Base-by-base conservation (phyloP, 352 stramenopile species). In the Globisporangium yorkense region DNA sequence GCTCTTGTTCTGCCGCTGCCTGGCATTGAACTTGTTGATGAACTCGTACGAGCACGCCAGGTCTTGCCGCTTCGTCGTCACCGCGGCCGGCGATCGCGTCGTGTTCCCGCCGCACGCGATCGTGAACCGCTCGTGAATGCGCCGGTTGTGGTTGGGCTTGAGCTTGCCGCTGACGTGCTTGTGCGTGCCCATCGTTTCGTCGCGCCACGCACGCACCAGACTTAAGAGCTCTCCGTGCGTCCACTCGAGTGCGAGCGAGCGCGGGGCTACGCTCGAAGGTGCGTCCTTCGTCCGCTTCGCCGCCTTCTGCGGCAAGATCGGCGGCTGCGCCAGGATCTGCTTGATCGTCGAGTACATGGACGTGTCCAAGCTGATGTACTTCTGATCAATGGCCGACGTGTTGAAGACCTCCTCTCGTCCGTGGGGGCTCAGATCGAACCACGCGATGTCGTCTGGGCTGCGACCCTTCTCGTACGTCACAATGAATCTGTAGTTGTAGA, bases 401-500 rank as follows among this genome's bases (percentile, higher is more conserved):
- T 48, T 13, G 27, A 49, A 57, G 7, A 37, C 7, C 39, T 57
- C 33, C 20, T 47, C 39, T 13, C 40, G 27, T 5, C 21, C 37
- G 0, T 27, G 51, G 3, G 21, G 39, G 20, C 39, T 57, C 13
- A 57, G 27, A 6, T 27, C 41, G 21, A 57, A 57, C 39, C 51
- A 57, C 8, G 21, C 27, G 6, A 9, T 16, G 0, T 12, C 39
- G 5, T 10, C 46, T 4, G 13, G 39, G 5, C 33, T 48, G 21
- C 37, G 27, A n/a, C 20, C 35, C 29, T 21, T 21, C 13, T 57
- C 39, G 9, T 40, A 57, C 5, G 39, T 7, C 3, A 9, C 0
- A 13, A 57, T 57, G 37, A 57, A 24, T n/a, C 37, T 21, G 51
- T 49, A 27, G 51, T 57, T 57, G 37, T 39, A 49, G n/a, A n/a